These are phyloP conservation scores for Aspergillus niger DNA, from an alignment of 2,329 filamentous ascomycete genomes.

Conservation along the genomic window DNA sequence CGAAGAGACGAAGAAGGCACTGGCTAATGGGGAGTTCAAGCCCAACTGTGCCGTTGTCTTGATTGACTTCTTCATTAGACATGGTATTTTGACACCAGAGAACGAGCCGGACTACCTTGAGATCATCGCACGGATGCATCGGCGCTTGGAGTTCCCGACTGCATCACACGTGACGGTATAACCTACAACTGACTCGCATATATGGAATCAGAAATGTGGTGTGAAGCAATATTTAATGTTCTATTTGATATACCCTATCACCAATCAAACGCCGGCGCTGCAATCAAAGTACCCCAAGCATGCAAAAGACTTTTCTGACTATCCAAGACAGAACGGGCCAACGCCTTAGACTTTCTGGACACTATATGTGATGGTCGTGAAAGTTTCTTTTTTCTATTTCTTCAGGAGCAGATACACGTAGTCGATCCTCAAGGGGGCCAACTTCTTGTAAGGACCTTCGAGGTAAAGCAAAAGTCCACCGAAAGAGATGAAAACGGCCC, in stretches of 20 bases:
- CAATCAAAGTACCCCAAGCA: constrained; percentile 33
- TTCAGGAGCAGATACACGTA: constrained; percentile 92
- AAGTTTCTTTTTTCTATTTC: constrained; percentile 59
- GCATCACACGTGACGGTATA: constrained; percentile 42
- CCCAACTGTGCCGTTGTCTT: constrained; percentile 85
- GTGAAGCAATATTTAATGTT: constrained; percentile 28
- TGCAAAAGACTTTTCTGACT: constrained; percentile 30
- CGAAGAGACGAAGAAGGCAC: constrained; percentile 69
- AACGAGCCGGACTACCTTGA: constrained; percentile 78
- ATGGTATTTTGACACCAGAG: constrained; percentile 74
- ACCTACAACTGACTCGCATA: background rate
- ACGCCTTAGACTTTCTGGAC: background rate
- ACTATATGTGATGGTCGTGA: background rate
- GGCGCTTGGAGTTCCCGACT: constrained; percentile 77
- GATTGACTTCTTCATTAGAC: constrained; percentile 86
- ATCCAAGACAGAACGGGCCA: constrained; percentile 6
- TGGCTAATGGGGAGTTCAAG: constrained; percentile 80
- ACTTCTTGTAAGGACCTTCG: constrained; percentile 93
- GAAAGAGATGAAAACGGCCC: constrained; percentile 92
- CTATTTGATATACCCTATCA: constrained; percentile 39
- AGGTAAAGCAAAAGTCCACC: constrained; percentile 88
- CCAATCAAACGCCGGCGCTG: constrained; percentile 47
- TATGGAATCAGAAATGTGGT: constrained; percentile 7
- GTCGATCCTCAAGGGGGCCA: constrained; percentile 88
- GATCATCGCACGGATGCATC: constrained; percentile 74